Conservation (phyloP, 805 yeast species). For the Candida tibetensis region DNA sequence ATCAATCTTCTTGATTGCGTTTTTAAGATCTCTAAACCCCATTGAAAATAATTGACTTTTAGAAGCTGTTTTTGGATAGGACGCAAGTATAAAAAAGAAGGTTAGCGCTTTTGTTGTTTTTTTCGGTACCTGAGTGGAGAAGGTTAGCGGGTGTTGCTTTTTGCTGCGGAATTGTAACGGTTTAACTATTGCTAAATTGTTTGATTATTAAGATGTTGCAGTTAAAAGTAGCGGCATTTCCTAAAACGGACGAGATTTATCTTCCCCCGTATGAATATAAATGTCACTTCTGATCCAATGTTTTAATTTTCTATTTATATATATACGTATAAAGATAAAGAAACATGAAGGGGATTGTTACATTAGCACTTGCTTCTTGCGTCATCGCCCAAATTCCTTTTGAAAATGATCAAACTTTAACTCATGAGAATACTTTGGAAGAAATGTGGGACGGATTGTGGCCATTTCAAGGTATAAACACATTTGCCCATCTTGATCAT, state of each 20-base stretch:
- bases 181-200: too few relatives aligned
- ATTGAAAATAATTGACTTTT: conserved; percentile 7
- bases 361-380: neutral
- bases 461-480: conserved; percentile 66
- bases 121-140: too few relatives aligned
- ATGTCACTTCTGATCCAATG: too few relatives aligned
- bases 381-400: neutral
- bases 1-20: conserved; percentile 21
- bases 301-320: too few relatives aligned
- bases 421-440: conserved; percentile 31
- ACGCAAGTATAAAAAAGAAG: too few relatives aligned
- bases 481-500: conserved; percentile 72
- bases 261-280: too few relatives aligned
- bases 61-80: neutral
- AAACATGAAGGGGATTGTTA: too few relatives aligned
- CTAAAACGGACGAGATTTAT: neutral
- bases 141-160: too few relatives aligned
- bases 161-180: too few relatives aligned
- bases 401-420: neutral
- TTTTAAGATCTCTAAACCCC: conserved; percentile 27
- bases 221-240: conserved; percentile 4
- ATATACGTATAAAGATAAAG: too few relatives aligned
- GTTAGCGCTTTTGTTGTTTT: too few relatives aligned
- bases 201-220: too few relatives aligned
- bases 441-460: conserved; percentile 72